These are phyloP conservation scores for Haematococcus lacustris DNA, from an alignment of 139 green algal genomes.

Conservation along the genomic window DNA sequence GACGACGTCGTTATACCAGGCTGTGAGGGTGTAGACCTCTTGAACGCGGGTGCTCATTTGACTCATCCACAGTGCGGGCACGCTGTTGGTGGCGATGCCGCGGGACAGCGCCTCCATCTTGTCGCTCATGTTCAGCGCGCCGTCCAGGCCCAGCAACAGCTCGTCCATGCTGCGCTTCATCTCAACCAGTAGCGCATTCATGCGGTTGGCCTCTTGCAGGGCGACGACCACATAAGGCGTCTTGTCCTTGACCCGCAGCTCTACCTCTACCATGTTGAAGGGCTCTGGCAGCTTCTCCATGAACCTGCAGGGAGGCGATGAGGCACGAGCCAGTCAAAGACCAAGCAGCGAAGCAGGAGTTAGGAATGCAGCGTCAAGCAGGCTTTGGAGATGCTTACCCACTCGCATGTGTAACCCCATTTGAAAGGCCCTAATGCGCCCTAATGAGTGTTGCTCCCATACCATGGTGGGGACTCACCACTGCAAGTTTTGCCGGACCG, in stretches of 20 bases:
- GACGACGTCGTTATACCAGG: constrained; percentile 68
- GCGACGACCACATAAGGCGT: constrained; percentile 77
- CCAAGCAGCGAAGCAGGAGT: too few relatives aligned
- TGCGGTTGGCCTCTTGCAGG: constrained; percentile 67
- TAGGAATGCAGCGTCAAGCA: too few relatives aligned
- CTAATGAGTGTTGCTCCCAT: too few relatives aligned
- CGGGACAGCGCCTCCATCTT: constrained; percentile 70
- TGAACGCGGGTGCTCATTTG: constrained; percentile 76
- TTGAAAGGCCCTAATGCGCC: too few relatives aligned
- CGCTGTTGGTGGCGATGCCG: constrained; percentile 65
- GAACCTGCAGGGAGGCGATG: constrained; percentile 26
- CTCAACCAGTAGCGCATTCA: constrained; percentile 73
- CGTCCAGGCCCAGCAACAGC: constrained; percentile 76
- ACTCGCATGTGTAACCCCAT: too few relatives aligned
- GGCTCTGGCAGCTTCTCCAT: constrained; percentile 62
- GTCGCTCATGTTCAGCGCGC: constrained; percentile 80
- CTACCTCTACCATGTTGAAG: constrained; percentile 80
- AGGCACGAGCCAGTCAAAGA: too few relatives aligned
- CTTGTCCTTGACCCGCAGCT: constrained; percentile 70
- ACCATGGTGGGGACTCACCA: too few relatives aligned
- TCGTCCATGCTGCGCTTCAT: constrained; percentile 79
- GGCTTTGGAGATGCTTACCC: too few relatives aligned
- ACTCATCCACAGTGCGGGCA: constrained; percentile 66
- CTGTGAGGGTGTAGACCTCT: constrained; percentile 59
- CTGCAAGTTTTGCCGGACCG: constrained; percentile 53